Conservation (phyloP, 139 green algal species). For the Closterium sp. region DNA sequence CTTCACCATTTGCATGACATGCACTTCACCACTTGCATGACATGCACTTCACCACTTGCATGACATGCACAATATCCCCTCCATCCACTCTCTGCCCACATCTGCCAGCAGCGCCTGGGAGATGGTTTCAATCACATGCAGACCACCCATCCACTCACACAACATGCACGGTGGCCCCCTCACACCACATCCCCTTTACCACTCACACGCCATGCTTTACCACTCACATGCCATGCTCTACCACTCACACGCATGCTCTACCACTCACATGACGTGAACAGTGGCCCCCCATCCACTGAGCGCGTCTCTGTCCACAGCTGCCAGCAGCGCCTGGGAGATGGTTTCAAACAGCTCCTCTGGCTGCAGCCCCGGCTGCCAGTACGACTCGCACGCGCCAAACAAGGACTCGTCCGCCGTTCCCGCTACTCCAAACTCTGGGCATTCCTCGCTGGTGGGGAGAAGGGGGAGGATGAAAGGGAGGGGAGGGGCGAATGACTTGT, state of each 20-base stretch:
- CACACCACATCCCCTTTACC: not conserved
- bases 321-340: slow-evolving; percentile 84
- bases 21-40: no score
- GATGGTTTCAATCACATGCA: not conserved
- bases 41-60: no score
- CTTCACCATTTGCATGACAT: no score
- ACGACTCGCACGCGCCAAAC: slow-evolving; percentile 94
- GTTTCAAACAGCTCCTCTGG: slow-evolving; percentile 98
- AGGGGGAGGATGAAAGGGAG: not conserved
- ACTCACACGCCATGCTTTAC: not conserved
- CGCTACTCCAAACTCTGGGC: slow-evolving; percentile 86
- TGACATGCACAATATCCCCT: no score
- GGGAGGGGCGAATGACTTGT: slow-evolving; percentile 25
- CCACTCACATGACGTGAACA: slow-evolving; percentile 83
- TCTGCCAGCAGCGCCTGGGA: no score
- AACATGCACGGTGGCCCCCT: not conserved
- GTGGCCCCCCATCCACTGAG: slow-evolving; percentile 93
- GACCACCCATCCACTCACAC: not conserved
- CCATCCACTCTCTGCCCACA: no score
- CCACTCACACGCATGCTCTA: no score
- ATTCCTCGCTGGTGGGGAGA: not conserved
- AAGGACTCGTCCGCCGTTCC: slow-evolving; percentile 86
- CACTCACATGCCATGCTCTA: slow-evolving; percentile 1
- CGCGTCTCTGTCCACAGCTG: slow-evolving; percentile 88
- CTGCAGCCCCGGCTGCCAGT: slow-evolving; percentile 84